phyloP scores from a whole-genome alignment of 2,329 filamentous ascomycete genomes.

The Calonectria fujianensis region DNA sequence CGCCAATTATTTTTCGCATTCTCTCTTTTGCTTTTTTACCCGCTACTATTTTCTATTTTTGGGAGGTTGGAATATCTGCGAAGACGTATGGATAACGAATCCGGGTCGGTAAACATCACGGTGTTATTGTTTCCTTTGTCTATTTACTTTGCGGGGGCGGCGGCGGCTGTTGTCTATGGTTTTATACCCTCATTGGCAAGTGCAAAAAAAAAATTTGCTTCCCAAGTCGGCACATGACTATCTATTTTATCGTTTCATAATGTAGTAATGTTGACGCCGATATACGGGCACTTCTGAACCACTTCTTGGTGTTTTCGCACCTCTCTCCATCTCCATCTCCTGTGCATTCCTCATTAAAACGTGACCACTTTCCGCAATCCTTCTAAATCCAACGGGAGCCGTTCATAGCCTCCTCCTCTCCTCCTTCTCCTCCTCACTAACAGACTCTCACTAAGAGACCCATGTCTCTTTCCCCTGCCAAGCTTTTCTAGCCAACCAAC shows the following conservation, averaged over 20 bases:
- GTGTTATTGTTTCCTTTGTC: conserved; percentile 35
- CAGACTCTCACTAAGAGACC: too few species aligned
- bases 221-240: conserved; percentile 32
- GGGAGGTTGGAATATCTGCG: neutral
- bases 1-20: neutral
- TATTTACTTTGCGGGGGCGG: conserved; percentile 30
- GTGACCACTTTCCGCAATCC: neutral
- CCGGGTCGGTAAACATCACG: conserved; percentile 16
- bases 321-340: neutral
- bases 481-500: conserved; percentile 4
- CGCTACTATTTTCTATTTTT: conserved; percentile 6
- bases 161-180: conserved; percentile 36
- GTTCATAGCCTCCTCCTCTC: neutral
- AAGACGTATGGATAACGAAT: conserved; percentile 20
- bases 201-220: conserved; percentile 4
- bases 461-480: conserved; percentile 5
- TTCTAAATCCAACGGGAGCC: neutral
- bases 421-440: neutral
- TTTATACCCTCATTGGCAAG: conserved; percentile 54
- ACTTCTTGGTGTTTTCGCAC: neutral
- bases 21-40: neutral
- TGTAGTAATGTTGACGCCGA: conserved; percentile 46
- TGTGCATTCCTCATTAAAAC: neutral
- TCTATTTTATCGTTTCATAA: conserved; percentile 38
- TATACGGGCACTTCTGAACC: conserved; percentile 23